phyloP scores from a whole-genome alignment of 139 green algal genomes.

The Micractinium conductrix region DNA sequence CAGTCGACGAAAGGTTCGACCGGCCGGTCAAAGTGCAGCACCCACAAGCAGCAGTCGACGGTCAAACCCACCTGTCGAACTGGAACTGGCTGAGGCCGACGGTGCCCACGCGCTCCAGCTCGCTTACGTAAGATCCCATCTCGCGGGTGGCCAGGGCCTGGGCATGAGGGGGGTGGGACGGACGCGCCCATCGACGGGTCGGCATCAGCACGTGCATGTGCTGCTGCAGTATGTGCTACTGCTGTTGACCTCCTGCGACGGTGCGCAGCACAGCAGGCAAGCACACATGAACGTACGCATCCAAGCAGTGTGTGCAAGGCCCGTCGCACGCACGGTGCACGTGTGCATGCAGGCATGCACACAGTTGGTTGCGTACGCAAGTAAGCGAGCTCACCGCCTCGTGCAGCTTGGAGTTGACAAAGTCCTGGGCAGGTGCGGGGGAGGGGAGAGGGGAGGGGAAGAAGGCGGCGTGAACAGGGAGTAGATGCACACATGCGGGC shows the following conservation, averaged over 20 bases:
- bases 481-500: no score
- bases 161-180: not conserved
- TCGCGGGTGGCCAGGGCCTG: constrained; percentile 30
- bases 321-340: no score
- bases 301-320: no score
- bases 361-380: not conserved
- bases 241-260: no score
- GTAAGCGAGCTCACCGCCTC: constrained; percentile 13
- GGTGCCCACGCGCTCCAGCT: constrained; percentile 34
- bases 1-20: not conserved
- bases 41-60: not conserved
- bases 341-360: no score
- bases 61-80: constrained; percentile 12
- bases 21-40: no score
- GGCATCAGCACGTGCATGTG: not conserved
- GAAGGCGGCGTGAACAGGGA: no score
- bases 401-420: constrained; percentile 35
- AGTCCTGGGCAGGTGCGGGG: not conserved
- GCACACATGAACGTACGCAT: no score
- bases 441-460: not conserved
- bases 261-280: no score
- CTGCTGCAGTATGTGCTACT: not conserved
- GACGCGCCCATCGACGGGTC: no score
- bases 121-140: constrained; percentile 24
- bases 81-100: constrained; percentile 17